Percentiles rank a stretch among this genome's conserved stretches.
These are phyloP conservation scores for Pleurozium schreberi DNA, from an alignment of 225 moss, liverwort and hornwort species.

Conservation along the genomic window DNA sequence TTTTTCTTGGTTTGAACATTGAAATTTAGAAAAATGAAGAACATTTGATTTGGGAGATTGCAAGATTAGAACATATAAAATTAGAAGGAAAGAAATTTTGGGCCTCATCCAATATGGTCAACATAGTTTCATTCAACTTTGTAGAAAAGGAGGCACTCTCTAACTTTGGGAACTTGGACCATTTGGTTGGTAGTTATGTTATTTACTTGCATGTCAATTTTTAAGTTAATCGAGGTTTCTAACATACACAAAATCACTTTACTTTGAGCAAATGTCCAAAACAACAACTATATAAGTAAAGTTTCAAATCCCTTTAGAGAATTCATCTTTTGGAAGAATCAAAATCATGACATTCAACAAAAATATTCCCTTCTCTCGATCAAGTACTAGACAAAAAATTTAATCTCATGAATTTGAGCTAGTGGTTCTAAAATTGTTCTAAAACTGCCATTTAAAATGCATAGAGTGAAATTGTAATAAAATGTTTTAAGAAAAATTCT, in stretches of 20 bases:
- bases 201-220: not conserved
- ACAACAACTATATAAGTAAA: not conserved
- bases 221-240: not conserved
- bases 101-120: not conserved
- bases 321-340: not conserved
- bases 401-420: not conserved
- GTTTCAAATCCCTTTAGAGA: not conserved
- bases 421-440: not conserved
- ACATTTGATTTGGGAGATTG: not conserved
- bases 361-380: not conserved
- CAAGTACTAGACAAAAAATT: not conserved
- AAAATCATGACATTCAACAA: not conserved
- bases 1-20: too few species aligned
- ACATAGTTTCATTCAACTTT: not conserved
- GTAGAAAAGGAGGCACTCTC: fast-evolving
- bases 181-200: not conserved
- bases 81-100: not conserved
- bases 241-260: not conserved
- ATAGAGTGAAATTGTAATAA: not conserved
- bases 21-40: too few species aligned
- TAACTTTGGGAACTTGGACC: not conserved
- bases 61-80: not conserved
- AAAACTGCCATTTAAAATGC: not conserved
- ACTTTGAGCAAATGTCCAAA: not conserved
- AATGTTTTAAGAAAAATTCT: not conserved